These are phyloP conservation scores for Ganoderma sinense DNA, from an alignment of 1,284 basidiomycete species.

Conservation along the genomic window DNA sequence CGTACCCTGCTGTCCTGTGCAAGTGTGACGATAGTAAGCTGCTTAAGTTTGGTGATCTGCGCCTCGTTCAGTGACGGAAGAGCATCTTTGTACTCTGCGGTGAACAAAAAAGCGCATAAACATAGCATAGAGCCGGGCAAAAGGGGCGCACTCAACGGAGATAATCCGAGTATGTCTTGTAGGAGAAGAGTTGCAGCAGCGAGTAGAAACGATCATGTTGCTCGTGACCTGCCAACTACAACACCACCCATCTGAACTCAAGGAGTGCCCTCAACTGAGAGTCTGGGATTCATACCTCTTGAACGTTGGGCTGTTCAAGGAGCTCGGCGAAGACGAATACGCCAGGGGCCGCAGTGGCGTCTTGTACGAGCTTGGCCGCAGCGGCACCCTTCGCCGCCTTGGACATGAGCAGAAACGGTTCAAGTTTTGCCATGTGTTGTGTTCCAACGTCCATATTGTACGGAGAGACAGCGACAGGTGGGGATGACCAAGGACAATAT, in stretches of 20 bases:
- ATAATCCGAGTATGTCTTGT: constrained; percentile 87
- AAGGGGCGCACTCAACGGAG: constrained; percentile 43
- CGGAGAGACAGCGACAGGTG: not conserved
- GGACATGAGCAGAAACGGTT: constrained; percentile 90
- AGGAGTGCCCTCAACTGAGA: too few species aligned
- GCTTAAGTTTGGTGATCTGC: constrained; percentile 89
- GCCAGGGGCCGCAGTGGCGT: constrained; percentile 88
- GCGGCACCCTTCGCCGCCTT: constrained; percentile 91
- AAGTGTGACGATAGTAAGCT: constrained; percentile 88
- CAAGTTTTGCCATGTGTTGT: constrained; percentile 71
- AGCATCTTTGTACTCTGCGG: constrained; percentile 65
- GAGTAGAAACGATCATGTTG: constrained; percentile 66
- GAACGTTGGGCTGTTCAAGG: constrained; percentile 81
- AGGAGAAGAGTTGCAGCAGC: constrained; percentile 88
- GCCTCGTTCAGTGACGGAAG: constrained; percentile 75
- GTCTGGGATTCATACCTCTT: constrained; percentile 65
- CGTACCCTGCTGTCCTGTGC: constrained; percentile 75
- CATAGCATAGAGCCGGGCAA: not conserved
- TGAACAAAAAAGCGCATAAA: constrained; percentile 7
- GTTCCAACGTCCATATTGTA: constrained; percentile 59
- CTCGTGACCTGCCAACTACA: constrained; percentile 64
- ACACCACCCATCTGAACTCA: not conserved
- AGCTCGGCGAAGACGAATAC: constrained; percentile 93
- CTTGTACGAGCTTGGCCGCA: constrained; percentile 86
- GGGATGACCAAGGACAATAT: not conserved